These are phyloP conservation scores for Lactarius sp. DNA, from an alignment of 768 basidiomycete genomes.

Conservation along the genomic window DNA sequence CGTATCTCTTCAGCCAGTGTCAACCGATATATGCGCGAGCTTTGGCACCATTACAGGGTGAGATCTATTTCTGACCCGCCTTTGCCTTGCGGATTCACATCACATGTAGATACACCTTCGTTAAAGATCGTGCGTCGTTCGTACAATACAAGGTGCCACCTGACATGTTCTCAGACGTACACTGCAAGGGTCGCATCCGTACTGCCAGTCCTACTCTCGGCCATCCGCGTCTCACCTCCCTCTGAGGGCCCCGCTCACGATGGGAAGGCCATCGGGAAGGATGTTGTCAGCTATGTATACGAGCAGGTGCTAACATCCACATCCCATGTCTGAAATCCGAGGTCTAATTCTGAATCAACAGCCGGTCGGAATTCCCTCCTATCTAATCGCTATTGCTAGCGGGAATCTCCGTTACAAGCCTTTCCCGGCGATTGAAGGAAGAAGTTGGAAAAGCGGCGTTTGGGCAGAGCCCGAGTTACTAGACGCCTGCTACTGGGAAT, in stretches of 20 bases:
- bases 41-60: slow-evolving; percentile 75
- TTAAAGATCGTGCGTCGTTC: slow-evolving; percentile 66
- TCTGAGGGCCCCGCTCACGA: slow-evolving; percentile 64
- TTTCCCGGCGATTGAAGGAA: slow-evolving; percentile 56
- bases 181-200: slow-evolving; percentile 68
- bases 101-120: slow-evolving; percentile 68
- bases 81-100: neutral
- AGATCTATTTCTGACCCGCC: neutral
- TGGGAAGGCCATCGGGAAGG: slow-evolving; percentile 70
- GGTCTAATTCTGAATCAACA: slow-evolving; percentile 32
- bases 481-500: slow-evolving; percentile 79
- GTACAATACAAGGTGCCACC: neutral
- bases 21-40: slow-evolving; percentile 88
- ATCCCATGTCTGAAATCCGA: neutral
- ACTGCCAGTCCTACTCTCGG: slow-evolving; percentile 86
- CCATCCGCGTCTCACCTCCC: slow-evolving; percentile 72
- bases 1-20: slow-evolving; percentile 89
- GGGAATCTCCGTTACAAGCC: slow-evolving; percentile 75
- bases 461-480: slow-evolving; percentile 90
- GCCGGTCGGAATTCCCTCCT: slow-evolving; percentile 83
- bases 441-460: slow-evolving; percentile 75
- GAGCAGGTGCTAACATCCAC: slow-evolving; percentile 49
- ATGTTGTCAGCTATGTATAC: slow-evolving; percentile 69
- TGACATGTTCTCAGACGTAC: slow-evolving; percentile 55
- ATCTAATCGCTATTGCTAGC: slow-evolving; percentile 87